phyloP scores from a whole-genome alignment of 441 rosid genomes.

The Jatropha multifida region DNA sequence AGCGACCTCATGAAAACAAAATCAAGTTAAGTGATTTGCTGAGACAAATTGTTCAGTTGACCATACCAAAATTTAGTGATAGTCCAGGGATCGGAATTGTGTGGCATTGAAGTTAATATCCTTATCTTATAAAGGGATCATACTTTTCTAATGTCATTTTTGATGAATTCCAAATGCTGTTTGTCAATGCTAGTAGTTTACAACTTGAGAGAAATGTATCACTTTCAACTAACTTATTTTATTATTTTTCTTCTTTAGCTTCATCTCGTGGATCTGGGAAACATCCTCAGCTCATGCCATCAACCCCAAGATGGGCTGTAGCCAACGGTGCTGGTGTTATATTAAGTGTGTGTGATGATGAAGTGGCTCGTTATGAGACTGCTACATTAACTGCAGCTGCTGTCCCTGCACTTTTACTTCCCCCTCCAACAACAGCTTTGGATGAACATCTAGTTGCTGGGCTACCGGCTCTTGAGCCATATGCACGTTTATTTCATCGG shows the following conservation, averaged over 20 bases:
- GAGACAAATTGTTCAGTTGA: neutral
- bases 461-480: slow-evolving; percentile 97
- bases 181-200: neutral
- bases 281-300: slow-evolving; percentile 96
- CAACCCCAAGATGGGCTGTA: slow-evolving; percentile 99
- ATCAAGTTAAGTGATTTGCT: neutral
- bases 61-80: neutral
- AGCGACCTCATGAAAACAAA: neutral
- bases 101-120: neutral
- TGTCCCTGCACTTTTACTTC: slow-evolving; percentile 98
- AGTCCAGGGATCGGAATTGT: neutral
- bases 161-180: too few relatives aligned
- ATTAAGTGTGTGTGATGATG: slow-evolving; percentile 97
- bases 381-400: slow-evolving; percentile 95
- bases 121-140: neutral
- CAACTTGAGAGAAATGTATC: neutral
- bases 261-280: slow-evolving; percentile 97
- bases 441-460: slow-evolving; percentile 99
- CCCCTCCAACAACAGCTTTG: slow-evolving; percentile 95
- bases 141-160: neutral
- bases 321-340: slow-evolving; percentile 99
- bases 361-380: slow-evolving; percentile 97
- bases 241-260: slow-evolving; percentile 36
- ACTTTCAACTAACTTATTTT: neutral
- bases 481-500: slow-evolving; percentile 97